Evolutionary conservation across 192 early-diverging fungal genomes (phyloP), one percentile per base, ranked within the genome.

Genomic region (Linnemannia zychae): DNA sequence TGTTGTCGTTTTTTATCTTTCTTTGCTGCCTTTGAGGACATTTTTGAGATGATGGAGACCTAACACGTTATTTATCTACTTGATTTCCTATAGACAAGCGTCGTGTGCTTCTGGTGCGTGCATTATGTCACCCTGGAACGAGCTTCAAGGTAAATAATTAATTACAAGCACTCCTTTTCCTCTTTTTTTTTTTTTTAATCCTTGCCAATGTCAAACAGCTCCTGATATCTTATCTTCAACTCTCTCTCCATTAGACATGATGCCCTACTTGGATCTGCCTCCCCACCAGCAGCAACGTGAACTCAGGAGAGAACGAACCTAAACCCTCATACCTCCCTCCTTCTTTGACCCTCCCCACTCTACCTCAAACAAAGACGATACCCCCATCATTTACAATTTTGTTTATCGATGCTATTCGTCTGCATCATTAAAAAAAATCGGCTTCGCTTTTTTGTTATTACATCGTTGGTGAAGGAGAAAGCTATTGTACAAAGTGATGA

Each of bases 61-160:
- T 47, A 40, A 31, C 22, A 0, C 46, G 0, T 50, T 17, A 6
- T n/a, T 67, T 18, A n/a, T n/a, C 11, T 49, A 15, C 49, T 50
- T 36, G 24, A 18, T 66, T 40, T 17, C 16, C 17, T 67, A 24
- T 74, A 84, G 82, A 0, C 82, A 84, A 78, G 82, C 82, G 33
- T 84, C 72, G 7, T 84, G 82, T 75, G 12, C 77, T 0, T 84
- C 82, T 20, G 82, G 77, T 0, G 77, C 76, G 2, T 84, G 82
- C 52, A 75, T 84, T 24, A 84, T 84, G 82, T 84, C 82, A 0
- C 76, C 82, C 2, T 84, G 82, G 82, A 84, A 78, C 46, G 82
- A 84, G n/a, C 71, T 84, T 5, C 82, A 84, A 67, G 81, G 81
- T 82, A 77, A 52, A 24, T 31, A 60, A 12, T 1, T 40, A 63